phyloP scores from a whole-genome alignment of 192 early-diverging fungal species.

The Phlyctochytrium arcticum region DNA sequence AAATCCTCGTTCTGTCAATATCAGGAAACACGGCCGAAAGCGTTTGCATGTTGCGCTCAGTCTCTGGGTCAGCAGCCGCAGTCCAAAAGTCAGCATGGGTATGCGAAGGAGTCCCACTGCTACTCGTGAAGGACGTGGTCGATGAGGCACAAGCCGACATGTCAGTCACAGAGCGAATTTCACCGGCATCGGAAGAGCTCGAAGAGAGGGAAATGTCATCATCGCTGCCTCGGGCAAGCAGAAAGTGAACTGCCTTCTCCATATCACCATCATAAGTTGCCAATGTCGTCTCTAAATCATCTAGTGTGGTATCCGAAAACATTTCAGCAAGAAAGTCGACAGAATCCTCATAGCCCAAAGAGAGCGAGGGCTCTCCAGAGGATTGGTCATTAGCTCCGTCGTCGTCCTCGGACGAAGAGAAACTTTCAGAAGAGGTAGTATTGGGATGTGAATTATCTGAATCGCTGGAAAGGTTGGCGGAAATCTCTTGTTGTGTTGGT shows the following conservation, averaged over 20 bases:
- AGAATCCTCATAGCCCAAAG: background rate
- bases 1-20: background rate
- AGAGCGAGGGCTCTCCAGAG: background rate
- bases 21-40: conserved; percentile 22
- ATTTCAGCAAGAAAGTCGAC: background rate
- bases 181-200: background rate
- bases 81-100: background rate
- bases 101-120: background rate
- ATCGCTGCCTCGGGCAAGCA: background rate
- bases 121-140: background rate
- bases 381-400: background rate
- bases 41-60: background rate
- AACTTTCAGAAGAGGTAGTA: too few relatives aligned
- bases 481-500: background rate
- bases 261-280: background rate
- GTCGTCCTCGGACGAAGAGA: background rate
- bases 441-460: too few relatives aligned
- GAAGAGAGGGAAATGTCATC: background rate
- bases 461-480: too few relatives aligned
- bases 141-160: background rate
- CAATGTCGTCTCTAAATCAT: background rate
- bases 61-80: background rate
- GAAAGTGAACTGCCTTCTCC: conserved; percentile 3
- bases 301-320: background rate
- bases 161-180: background rate